Base-by-base conservation (phyloP, 768 basidiomycete genomes). In the Lactarius sp. region DNA sequence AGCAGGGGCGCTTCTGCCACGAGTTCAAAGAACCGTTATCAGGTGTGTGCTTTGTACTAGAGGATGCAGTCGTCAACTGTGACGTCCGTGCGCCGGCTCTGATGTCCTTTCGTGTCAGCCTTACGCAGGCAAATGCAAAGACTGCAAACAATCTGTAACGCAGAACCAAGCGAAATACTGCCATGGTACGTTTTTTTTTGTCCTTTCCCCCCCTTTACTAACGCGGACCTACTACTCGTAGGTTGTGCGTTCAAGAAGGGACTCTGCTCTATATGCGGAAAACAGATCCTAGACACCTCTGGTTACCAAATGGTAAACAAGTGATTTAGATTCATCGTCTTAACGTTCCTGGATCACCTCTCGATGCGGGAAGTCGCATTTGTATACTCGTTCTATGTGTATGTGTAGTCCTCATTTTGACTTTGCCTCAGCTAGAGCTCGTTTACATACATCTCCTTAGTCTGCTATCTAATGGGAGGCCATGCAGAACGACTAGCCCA, bases 101-200 rank as follows among this genome's bases (percentile, higher is more conserved):
- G 41, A 41, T 54, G 42, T 65, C 56, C 66, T 27, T 33, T 57
- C 27, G 61, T 27, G 20, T 52, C 71, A 92, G 88, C 92, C 92
- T 39, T 94, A 94, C 77, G 85, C 89, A 75, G 81, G 83, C 42
- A 92, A 89, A 73, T 94, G 91, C 72, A 93, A 88, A 74, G 91
- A 92, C 70, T 94, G 92, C 72, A 92, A 92, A 75, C 86, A 87
- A 70, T 80, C 85, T 0, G 83, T 85, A 51, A 92, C 91, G 9
- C 92, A 94, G 80, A 92, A 92, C 73, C 84, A 81, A 70, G 92
- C 88, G 42, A 93, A 92, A 76, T 93, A 90, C 75, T 94, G 92
- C 70, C 91, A 94, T 80, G 88, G 91, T 89, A 70, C 64, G 83
- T 71, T 67, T 60, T 47, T 39, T 27, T 27, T 2, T 0, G 2